phyloP scores from a whole-genome alignment of 352 stramenopile species.

The Pythium plurisporium region DNA sequence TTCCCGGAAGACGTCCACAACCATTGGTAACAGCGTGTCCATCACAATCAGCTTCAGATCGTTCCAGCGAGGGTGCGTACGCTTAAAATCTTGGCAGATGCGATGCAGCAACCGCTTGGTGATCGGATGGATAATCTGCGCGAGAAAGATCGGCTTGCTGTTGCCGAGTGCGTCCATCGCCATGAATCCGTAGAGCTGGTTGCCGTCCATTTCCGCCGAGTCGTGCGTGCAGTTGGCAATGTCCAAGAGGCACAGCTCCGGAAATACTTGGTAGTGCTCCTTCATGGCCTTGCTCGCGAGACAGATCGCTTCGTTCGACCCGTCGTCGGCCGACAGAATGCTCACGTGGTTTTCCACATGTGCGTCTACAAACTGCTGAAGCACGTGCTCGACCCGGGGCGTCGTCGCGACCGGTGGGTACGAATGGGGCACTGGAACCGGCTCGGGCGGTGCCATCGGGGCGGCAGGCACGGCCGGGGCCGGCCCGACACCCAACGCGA shows the following conservation, averaged over 20 bases:
- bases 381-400: conserved; percentile 39
- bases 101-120: conserved; percentile 45
- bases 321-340: conserved; percentile 63
- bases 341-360: conserved; percentile 75
- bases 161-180: conserved; percentile 69
- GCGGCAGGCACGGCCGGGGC: not conserved
- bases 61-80: conserved; percentile 57
- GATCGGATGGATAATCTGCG: conserved; percentile 41
- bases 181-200: conserved; percentile 58
- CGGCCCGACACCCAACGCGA: not conserved
- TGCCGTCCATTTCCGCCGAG: conserved; percentile 30
- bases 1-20: conserved; percentile 46
- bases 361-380: conserved; percentile 66
- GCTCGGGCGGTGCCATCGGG: not conserved
- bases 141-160: conserved; percentile 56
- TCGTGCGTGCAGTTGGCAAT: conserved; percentile 31
- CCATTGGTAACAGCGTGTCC: conserved; percentile 47
- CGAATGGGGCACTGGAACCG: not conserved
- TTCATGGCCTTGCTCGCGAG: conserved; percentile 71
- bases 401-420: conserved; percentile 9
- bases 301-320: conserved; percentile 70
- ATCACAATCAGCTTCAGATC: conserved; percentile 65
- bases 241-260: conserved; percentile 54
- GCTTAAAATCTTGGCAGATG: conserved; percentile 72
- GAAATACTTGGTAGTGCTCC: conserved; percentile 62